phyloP scores from a whole-genome alignment of 192 early-diverging fungal species.

The Dissophora ornata region DNA sequence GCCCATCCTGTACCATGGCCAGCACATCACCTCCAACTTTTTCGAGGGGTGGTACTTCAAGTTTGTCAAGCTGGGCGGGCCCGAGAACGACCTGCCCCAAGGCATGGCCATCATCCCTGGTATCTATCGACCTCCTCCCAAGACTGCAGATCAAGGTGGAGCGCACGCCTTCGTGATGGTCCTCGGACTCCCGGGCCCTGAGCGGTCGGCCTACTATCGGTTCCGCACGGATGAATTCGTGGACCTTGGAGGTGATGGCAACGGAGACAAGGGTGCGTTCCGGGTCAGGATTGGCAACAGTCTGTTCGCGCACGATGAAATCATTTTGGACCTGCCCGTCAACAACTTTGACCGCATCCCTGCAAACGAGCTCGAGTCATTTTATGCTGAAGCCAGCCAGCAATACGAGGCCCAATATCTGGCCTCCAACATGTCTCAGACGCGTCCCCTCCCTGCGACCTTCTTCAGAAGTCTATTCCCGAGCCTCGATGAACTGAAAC shows the following conservation, averaged over 20 bases:
- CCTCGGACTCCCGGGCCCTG: conserved; percentile 22
- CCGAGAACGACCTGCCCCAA: conserved; percentile 1
- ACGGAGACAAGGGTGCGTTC: conserved; percentile 14
- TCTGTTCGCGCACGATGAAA: conserved; percentile 49
- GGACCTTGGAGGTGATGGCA: conserved; percentile 5
- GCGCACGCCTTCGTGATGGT: conserved; percentile 60
- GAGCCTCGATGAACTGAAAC: neutral
- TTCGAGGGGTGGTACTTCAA: conserved; percentile 65
- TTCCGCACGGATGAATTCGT: conserved; percentile 52
- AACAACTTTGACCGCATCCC: conserved; percentile 46
- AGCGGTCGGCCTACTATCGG: conserved; percentile 53
- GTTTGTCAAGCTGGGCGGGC: conserved; percentile 15
- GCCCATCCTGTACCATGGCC: conserved; percentile 51
- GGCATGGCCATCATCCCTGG: conserved; percentile 57
- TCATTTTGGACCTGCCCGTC: conserved; percentile 47
- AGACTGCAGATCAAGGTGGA: neutral
- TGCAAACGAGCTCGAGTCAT: conserved; percentile 44
- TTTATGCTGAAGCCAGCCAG: conserved; percentile 4
- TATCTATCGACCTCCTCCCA: conserved; percentile 38
- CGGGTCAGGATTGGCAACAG: conserved; percentile 36
- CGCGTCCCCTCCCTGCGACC: neutral
- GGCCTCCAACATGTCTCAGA: neutral
- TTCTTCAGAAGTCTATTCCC: conserved; percentile 29
- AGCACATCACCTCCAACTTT: conserved; percentile 39
- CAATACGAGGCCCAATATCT: conserved; percentile 22